Base-by-base conservation (phyloP, 371 early-diverging fungal species). In the Syncephalastrum sp. region DNA sequence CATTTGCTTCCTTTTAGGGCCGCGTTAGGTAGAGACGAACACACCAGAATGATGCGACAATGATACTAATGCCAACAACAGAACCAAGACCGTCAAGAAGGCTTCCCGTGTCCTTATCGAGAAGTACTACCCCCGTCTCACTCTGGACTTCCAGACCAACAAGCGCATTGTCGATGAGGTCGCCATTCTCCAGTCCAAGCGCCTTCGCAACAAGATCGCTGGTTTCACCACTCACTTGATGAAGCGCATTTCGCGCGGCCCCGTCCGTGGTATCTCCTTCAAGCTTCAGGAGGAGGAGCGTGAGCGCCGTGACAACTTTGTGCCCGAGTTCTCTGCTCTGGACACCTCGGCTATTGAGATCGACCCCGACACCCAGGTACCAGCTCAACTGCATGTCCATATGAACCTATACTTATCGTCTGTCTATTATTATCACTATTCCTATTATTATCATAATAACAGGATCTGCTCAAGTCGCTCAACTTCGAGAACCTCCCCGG, bases 191-290 rank as follows among this genome's bases (percentile, higher is more conserved):
- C 85, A 96, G 67, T 92, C 98, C 75, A 99, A 99, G 94, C 95
- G 98, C 72, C 92, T 99, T 72, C 93, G 99, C 82, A 99, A 99
- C 92, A 97, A 99, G 91, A 97, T 99, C 72, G 99, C 99, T 69
- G 99, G 99, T 69, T 99, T 98, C 93, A 97, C 99, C 80, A 99
- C 99, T 67, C 98, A 98, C 81, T 88, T 99, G 88, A 98, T 99
- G 98, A 95, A 96, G 86, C 96, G 99, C 85, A 97, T 99, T 64
- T 94, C 96, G 78, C 91, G 94, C 67, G 99, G 99, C 55, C 97
- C 96, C 61, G 99, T 99, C 63, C 97, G 97, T 81, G 99, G 99
- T 80, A 97, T 99, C 78, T 99, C 99, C 74, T 99, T 99, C 93
- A 99, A 99, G 92, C 92, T 99, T 67, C 98, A 97, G 82, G 99